A percentile compares a stretch with the other conserved stretches of the same genome.
phyloP scores from a whole-genome alignment of 2,329 filamentous ascomycete genomes.

The Magnaporthiopsis rhizophila region DNA sequence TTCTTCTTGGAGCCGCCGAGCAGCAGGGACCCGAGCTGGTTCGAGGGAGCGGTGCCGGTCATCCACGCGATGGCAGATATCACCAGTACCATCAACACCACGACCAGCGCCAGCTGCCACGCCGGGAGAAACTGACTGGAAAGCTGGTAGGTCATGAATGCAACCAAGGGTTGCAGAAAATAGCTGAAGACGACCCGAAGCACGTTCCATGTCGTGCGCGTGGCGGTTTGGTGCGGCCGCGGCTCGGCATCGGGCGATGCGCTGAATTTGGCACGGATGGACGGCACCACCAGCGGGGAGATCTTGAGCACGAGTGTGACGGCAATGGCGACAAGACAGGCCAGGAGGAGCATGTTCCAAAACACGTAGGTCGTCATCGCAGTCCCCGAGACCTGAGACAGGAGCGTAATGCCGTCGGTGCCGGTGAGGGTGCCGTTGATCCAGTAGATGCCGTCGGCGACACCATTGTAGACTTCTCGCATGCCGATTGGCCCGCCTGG shows the following conservation, averaged over 20 bases:
- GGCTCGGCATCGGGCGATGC: slow-evolving; percentile 47
- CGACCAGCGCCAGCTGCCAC: neutral
- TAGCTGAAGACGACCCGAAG: slow-evolving; percentile 68
- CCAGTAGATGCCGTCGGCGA: slow-evolving; percentile 52
- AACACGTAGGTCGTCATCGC: slow-evolving; percentile 54
- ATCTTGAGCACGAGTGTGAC: slow-evolving; percentile 49
- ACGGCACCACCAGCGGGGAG: slow-evolving; percentile 19
- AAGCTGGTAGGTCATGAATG: slow-evolving; percentile 67
- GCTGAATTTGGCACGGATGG: slow-evolving; percentile 26
- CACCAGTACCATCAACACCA: neutral
- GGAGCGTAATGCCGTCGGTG: slow-evolving; percentile 50
- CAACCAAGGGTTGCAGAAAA: slow-evolving; percentile 63
- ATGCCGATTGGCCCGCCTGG: slow-evolving; percentile 19
- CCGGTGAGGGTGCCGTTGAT: slow-evolving; percentile 55
- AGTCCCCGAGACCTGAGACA: slow-evolving; percentile 63
- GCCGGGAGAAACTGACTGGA: slow-evolving; percentile 17
- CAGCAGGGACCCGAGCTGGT: slow-evolving; percentile 2
- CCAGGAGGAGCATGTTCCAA: slow-evolving; percentile 61
- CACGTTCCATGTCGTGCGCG: slow-evolving; percentile 32
- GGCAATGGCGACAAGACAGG: slow-evolving; percentile 46
- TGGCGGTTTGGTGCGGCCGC: slow-evolving; percentile 27
- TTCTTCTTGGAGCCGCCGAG: neutral
- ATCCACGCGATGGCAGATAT: slow-evolving; percentile 1
- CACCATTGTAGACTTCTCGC: slow-evolving; percentile 18
- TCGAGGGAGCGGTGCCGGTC: neutral